These are phyloP conservation scores for Alternaria sp. DNA, from an alignment of 2,329 filamentous ascomycete species.

Conservation along the genomic window DNA sequence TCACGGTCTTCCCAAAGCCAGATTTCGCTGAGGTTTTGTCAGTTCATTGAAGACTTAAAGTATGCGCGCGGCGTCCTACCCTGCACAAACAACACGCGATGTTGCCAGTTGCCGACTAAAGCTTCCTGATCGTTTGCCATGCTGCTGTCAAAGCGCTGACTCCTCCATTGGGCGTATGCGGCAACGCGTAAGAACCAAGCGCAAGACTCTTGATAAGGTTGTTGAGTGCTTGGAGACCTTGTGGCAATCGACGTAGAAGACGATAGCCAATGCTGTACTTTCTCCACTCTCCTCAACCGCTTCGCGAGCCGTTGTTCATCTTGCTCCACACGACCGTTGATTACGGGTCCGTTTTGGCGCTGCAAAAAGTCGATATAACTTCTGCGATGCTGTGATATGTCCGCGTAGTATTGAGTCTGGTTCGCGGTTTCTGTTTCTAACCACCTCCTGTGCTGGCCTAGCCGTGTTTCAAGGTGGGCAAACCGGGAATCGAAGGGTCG, in stretches of 20 bases:
- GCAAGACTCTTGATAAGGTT: constrained; percentile 24
- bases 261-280: constrained; percentile 34
- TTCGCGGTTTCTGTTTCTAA: constrained; percentile 29
- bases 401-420: constrained; percentile 21
- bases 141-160: constrained; percentile 21
- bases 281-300: constrained; percentile 33
- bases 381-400: constrained; percentile 23
- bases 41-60: neutral
- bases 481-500: constrained; percentile 41
- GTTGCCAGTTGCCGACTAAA: constrained; percentile 29
- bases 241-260: constrained; percentile 14
- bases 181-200: constrained; percentile 32
- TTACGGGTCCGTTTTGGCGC: constrained; percentile 4
- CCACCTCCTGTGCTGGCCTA: constrained; percentile 33
- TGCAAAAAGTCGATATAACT: constrained; percentile 29
- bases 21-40: constrained; percentile 26
- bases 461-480: constrained; percentile 27
- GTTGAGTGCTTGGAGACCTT: constrained; percentile 13
- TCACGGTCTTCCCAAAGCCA: constrained; percentile 40
- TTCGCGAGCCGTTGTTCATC: constrained; percentile 29
- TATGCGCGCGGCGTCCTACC: constrained; percentile 15
- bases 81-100: constrained; percentile 40
- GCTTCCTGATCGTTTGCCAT: constrained; percentile 24
- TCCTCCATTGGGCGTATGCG: constrained; percentile 35
- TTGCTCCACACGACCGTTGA: constrained; percentile 9